Evolutionary conservation across 805 yeast genomes (phyloP), one percentile per base, ranked within the genome.

Genomic region (Zygotorulaspora sp.): DNA sequence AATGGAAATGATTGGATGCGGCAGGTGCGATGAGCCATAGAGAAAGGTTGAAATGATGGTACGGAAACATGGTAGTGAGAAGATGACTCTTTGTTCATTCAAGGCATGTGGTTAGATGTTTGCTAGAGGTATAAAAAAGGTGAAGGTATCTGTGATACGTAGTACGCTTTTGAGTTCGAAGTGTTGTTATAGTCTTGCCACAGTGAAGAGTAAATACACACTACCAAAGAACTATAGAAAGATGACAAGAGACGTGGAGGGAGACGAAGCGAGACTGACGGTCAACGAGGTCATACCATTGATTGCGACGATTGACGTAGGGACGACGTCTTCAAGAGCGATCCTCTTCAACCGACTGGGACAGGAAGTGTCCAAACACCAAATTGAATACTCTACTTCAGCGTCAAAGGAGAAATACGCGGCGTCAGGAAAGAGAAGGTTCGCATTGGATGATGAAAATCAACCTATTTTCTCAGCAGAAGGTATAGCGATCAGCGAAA

Each of bases 271-370:
- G 3, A 43, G 40, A 31, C 21, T 43, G 26, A 38, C 46, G 12
- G 43, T 43, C 22, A 38, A 43, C 28, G 43, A 40, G 11, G 38
- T 38, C 11, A 46, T 54, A 28, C 74, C 74, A 1, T 49, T 70
- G 28, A 58, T 85, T 34, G 88, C 85, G 11, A 76, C 94, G 39
- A 78, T 87, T 29, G 96, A 87, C 61, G 85, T 80, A 32, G 97
- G 97, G 26, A 88, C 97, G 18, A 88, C 96, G 2, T 84, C 95
- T 14, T 84, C 96, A 15, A 73, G 97, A 52, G 89, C 84, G 28
- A 89, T 89, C 43, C 70, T 87, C 33, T 90, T 89, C 66, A 70
- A 77, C 53, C 72, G 73, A 46, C 67, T 68, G 28, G 95, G 96
- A 29, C 70, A 71, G 45, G 95, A 89, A 47, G 70, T 88, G 17